Evolutionary conservation across 2,329 filamentous ascomycete genomes (phyloP).

Genomic region (Bertia moriformis): DNA sequence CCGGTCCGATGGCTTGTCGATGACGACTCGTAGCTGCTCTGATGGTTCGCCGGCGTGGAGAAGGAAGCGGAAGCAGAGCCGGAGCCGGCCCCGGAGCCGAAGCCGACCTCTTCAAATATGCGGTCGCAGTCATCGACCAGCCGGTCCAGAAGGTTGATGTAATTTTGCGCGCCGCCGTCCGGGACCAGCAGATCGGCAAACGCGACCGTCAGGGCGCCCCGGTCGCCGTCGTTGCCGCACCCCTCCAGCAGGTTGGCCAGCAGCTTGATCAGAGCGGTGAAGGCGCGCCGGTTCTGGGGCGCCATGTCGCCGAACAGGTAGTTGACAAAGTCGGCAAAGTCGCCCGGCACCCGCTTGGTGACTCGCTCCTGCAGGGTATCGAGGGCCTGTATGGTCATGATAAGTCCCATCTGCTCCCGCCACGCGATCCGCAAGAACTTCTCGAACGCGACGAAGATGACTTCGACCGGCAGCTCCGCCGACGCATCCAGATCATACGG

Average conservation of each 20-base stretch:
- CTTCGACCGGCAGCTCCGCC: conserved; percentile 64
- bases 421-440: conserved; percentile 82
- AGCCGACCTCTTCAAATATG: conserved; percentile 62
- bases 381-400: conserved; percentile 60
- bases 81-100: too few species aligned
- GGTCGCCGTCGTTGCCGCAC: conserved; percentile 79
- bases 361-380: conserved; percentile 59
- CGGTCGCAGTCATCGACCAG: conserved; percentile 79
- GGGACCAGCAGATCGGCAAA: conserved; percentile 78
- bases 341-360: conserved; percentile 52
- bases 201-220: conserved; percentile 72
- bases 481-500: conserved; percentile 65
- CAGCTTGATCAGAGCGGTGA: conserved; percentile 71
- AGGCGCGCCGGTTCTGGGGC: conserved; percentile 60
- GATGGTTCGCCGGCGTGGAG: conserved; percentile 26
- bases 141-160: conserved; percentile 77
- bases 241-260: conserved; percentile 78
- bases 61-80: conserved; percentile 17
- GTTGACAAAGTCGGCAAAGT: conserved; percentile 58
- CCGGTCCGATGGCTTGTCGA: conserved; percentile 40
- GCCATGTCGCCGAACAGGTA: conserved; percentile 52
- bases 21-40: conserved; percentile 46
- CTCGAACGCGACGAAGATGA: conserved; percentile 82
- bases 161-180: conserved; percentile 63
- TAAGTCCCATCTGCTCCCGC: conserved; percentile 73